Base-by-base conservation (phyloP, 129 eudicot species). In the Glebionis coronaria region DNA sequence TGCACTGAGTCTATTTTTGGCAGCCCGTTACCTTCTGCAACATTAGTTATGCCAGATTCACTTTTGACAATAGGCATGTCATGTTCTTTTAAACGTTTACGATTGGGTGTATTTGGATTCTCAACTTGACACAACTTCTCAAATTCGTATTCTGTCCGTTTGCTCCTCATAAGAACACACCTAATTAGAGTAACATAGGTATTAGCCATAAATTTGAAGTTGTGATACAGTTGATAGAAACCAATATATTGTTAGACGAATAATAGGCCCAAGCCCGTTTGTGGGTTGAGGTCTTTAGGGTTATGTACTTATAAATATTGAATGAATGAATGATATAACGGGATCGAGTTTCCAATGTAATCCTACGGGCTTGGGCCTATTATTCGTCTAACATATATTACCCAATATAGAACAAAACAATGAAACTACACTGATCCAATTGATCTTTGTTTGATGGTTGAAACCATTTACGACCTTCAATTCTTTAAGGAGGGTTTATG, bases 151-250 rank as follows among this genome's bases (percentile, higher is more conserved):
- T 93, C 99, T 6, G 92, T 86, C 97, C 92, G 86, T n/a, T 86
- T 88, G 99, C 81, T 93, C 99, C 91, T 93, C 99, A 78, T 93
- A 93, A 25, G 97, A 89, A 20, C 99, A 95, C 67, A 93, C 98
- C 98, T 93, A 68, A n/a, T 20, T 3, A 58, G 50, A 63, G 56
- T 18, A 69, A n/a, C 63, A 60, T 18, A 21, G 59, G 45, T 16
- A 71, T 3, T 12, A 61, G 35, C 44, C 5, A 16, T 67, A 25
- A 29, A 64, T 0, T 35, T 28, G 45, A 61, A n/a, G n/a, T n/a
- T n/a, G n/a, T n/a, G n/a, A n/a, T n/a, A n/a, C n/a, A n/a, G n/a
- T n/a, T n/a, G n/a, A n/a, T n/a, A n/a, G n/a, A n/a, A n/a, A n/a
- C n/a, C n/a, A n/a, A n/a, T n/a, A n/a, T n/a, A n/a, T n/a, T n/a